phyloP scores from a whole-genome alignment of 345 rosid genomes.

The Triadica sebifera region DNA sequence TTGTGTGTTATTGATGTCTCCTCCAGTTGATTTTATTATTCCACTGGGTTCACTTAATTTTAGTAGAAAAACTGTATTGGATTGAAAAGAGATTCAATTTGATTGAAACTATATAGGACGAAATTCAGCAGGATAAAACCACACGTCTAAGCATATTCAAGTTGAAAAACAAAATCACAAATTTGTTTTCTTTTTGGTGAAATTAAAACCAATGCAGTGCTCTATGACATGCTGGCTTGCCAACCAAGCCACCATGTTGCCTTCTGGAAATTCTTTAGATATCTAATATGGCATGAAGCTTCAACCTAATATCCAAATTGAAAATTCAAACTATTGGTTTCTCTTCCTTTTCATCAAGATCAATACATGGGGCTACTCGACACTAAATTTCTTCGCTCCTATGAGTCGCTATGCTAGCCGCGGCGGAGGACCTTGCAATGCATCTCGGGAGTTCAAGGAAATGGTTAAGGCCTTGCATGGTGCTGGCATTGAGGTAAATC shows the following conservation, averaged over 20 bases:
- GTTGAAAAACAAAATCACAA: neutral
- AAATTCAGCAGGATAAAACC: neutral
- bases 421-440: slow-evolving; percentile 77
- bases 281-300: neutral
- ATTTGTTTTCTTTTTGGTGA: neutral
- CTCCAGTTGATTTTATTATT: neutral
- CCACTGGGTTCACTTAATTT: neutral
- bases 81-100: neutral
- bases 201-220: neutral
- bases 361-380: slow-evolving; percentile 98
- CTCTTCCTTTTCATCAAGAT: slow-evolving; percentile 40
- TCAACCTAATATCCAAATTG: neutral
- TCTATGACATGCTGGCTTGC: neutral
- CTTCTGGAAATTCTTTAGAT: neutral
- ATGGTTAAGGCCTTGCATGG: slow-evolving; percentile 93
- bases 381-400: slow-evolving; percentile 94
- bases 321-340: neutral
- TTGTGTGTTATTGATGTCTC: neutral
- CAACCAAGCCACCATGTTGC: neutral
- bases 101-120: neutral
- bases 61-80: neutral
- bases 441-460: slow-evolving; percentile 80
- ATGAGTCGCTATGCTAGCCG: slow-evolving; percentile 92
- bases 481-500: slow-evolving; percentile 83
- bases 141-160: neutral